Evolutionary conservation across 2,329 filamentous ascomycete species (phyloP).

Genomic region (Phyllosticta citrichinensis): DNA sequence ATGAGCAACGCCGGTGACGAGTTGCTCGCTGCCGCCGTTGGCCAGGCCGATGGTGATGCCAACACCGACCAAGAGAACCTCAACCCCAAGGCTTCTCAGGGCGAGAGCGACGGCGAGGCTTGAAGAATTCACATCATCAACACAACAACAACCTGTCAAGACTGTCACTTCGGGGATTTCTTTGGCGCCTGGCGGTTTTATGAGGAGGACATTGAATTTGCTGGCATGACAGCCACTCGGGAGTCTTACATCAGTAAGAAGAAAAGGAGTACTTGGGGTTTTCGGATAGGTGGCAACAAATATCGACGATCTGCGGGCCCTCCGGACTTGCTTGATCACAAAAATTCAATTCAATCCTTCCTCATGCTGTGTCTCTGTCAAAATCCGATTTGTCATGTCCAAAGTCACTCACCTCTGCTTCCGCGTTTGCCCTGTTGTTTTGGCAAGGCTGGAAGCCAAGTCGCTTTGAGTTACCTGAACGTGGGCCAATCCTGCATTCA

Average conservation of each 20-base stretch:
- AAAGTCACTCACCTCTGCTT: not conserved
- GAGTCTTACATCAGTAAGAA: too few species aligned
- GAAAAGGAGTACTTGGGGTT: too few species aligned
- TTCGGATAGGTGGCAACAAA: too few species aligned
- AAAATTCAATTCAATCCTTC: not conserved
- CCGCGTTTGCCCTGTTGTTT: not conserved
- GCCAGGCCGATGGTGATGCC: not conserved
- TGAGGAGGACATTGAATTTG: not conserved
- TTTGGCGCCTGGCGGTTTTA: not conserved
- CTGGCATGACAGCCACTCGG: too few species aligned
- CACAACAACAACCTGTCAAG: not conserved
- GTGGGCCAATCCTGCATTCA: not conserved
- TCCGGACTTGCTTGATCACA: not conserved
- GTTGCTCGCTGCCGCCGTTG: not conserved
- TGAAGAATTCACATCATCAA: not conserved
- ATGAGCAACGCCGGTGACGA: not conserved
- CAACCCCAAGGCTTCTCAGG: not conserved
- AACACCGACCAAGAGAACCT: not conserved
- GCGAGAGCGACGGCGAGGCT: not conserved
- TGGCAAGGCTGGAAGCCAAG: not conserved
- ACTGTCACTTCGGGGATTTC: not conserved
- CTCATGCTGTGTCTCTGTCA: not conserved
- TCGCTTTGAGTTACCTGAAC: not conserved
- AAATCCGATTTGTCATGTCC: not conserved
- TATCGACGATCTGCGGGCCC: too few species aligned